A percentile compares a stretch with the other conserved stretches of the same genome.
Evolutionary conservation across 495 filamentous ascomycete genomes (phyloP).

Genomic region (Penicillium nucicola): DNA sequence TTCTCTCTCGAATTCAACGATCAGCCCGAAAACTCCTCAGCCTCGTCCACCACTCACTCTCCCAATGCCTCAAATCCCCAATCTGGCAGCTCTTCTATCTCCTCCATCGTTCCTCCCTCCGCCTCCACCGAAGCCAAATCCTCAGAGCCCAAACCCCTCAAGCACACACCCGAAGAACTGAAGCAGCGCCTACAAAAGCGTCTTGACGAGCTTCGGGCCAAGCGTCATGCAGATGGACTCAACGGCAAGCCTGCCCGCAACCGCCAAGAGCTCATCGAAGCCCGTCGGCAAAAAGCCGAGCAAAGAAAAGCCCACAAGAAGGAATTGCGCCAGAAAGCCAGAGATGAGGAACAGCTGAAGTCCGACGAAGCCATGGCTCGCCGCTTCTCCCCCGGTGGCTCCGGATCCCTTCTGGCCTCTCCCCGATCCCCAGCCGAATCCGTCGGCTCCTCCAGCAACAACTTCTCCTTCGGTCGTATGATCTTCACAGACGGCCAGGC

Average conservation of each 20-base stretch:
- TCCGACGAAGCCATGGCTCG: conserved; percentile 65
- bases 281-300: conserved; percentile 80
- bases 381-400: conserved; percentile 48
- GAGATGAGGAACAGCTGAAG: conserved; percentile 67
- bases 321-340: conserved; percentile 67
- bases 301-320: conserved; percentile 85
- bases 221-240: conserved; percentile 75
- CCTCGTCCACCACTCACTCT: conserved; percentile 56
- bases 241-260: conserved; percentile 77
- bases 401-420: conserved; percentile 56
- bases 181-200: conserved; percentile 72
- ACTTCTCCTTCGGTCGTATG: conserved; percentile 83
- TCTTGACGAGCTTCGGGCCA: conserved; percentile 76
- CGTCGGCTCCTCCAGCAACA: conserved; percentile 46
- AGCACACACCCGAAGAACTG: conserved; percentile 63
- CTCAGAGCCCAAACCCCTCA: conserved; percentile 39
- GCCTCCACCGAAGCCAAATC: conserved; percentile 31
- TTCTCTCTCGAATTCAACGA: conserved; percentile 41
- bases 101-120: conserved; percentile 61
- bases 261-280: conserved; percentile 85
- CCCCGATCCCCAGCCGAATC: conserved; percentile 47
- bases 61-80: conserved; percentile 55
- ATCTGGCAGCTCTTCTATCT: conserved; percentile 69
- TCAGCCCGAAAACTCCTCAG: conserved; percentile 40
- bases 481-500: conserved; percentile 82